Evolutionary conservation across 768 basidiomycete genomes (phyloP).

Genomic region (Boletus rubescentipes): DNA sequence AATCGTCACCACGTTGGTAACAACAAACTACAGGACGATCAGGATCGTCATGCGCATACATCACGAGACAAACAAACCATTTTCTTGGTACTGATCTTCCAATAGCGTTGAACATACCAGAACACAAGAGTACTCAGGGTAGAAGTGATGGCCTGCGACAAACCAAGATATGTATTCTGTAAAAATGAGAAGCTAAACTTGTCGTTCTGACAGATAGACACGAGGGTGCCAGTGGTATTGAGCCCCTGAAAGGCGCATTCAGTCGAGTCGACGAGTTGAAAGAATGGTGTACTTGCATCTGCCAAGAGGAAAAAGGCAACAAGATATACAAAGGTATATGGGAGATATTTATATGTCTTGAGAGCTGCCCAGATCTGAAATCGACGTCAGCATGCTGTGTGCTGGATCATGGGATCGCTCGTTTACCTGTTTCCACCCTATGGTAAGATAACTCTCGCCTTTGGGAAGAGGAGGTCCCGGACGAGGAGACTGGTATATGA

Average conservation of each 20-base stretch:
- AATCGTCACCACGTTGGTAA: constrained; percentile 75
- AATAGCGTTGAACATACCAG: constrained; percentile 81
- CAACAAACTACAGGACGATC: constrained; percentile 53
- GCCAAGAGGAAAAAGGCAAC: constrained; percentile 76
- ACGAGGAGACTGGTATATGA: constrained; percentile 80
- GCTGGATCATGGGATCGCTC: neutral
- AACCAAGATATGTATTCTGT: constrained; percentile 75
- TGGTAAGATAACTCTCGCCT: constrained; percentile 71
- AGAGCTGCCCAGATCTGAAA: constrained; percentile 70
- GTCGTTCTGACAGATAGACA: constrained; percentile 77
- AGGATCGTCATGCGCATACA: neutral
- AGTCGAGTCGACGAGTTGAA: neutral
- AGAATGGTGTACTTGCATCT: constrained; percentile 47
- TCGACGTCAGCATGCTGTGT: neutral
- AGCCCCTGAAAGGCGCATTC: constrained; percentile 50
- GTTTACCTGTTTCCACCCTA: constrained; percentile 83
- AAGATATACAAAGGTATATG: constrained; percentile 80
- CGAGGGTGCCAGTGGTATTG: constrained; percentile 75
- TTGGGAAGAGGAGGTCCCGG: constrained; percentile 79
- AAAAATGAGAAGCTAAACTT: constrained; percentile 81
- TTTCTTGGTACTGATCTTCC: constrained; percentile 76
- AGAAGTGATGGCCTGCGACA: constrained; percentile 74
- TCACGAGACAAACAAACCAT: constrained; percentile 50
- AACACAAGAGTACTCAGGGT: constrained; percentile 71
- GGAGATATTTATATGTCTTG: constrained; percentile 74